Evolutionary conservation across 805 yeast genomes (phyloP).

Genomic region (Alloascoidea hylecoeti): DNA sequence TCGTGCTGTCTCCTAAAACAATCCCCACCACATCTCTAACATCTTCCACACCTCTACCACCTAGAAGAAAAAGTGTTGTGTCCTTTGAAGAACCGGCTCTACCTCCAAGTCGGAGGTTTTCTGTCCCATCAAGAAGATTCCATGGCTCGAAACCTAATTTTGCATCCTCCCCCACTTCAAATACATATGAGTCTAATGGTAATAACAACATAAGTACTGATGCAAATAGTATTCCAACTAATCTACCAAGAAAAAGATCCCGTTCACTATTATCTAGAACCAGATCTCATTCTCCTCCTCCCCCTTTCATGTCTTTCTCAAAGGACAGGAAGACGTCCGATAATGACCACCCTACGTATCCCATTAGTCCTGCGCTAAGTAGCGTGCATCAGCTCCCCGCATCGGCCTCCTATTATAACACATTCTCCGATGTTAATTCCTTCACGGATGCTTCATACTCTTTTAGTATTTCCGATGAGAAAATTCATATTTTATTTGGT

Average conservation of each 20-base stretch:
- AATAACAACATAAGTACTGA: too few species aligned
- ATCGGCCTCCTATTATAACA: neutral
- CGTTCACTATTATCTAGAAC: neutral
- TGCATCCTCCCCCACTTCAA: too few species aligned
- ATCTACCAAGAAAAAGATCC: neutral
- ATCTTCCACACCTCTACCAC: too few species aligned
- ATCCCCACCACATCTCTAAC: too few species aligned
- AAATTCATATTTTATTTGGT: slow-evolving; percentile 72
- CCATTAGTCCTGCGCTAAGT: neutral
- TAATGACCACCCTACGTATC: neutral
- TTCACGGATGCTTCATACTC: neutral
- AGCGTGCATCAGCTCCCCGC: too few species aligned
- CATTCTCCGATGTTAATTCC: neutral
- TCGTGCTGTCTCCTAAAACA: too few species aligned
- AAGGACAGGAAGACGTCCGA: too few species aligned
- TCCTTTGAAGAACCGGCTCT: neutral
- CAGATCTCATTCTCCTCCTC: neutral
- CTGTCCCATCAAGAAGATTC: too few species aligned
- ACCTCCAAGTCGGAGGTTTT: too few species aligned
- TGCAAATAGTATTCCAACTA: too few species aligned
- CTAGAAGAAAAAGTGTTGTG: neutral
- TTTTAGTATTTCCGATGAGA: slow-evolving; percentile 67
- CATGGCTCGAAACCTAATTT: neutral
- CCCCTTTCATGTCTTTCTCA: neutral
- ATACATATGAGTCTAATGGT: too few species aligned